These are phyloP conservation scores for Podospora conica DNA, from an alignment of 495 filamentous ascomycete genomes.

Conservation along the genomic window DNA sequence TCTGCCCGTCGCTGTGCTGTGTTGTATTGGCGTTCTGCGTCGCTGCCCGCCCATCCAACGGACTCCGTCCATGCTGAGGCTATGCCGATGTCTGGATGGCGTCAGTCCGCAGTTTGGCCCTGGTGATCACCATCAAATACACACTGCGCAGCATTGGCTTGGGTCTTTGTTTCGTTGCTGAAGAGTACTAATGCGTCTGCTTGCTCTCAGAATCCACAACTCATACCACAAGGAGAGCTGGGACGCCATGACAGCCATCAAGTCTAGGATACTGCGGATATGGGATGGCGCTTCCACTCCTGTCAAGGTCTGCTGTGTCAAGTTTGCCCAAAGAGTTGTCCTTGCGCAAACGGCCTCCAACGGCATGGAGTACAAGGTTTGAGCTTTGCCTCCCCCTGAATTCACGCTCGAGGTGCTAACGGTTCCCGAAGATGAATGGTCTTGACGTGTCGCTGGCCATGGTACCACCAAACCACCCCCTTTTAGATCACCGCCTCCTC, in stretches of 20 bases:
- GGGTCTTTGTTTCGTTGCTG: constrained; percentile 4
- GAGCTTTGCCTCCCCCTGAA: constrained; percentile 18
- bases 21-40: constrained; percentile 2
- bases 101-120: background rate
- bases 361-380: constrained; percentile 78
- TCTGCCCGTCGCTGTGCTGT: background rate
- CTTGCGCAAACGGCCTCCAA: constrained; percentile 82
- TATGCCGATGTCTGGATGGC: background rate
- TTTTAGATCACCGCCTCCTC: constrained; percentile 69
- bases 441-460: constrained; percentile 83
- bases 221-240: constrained; percentile 71
- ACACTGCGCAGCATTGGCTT: background rate
- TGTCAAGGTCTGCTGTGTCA: constrained; percentile 89
- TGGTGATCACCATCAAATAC: background rate
- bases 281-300: constrained; percentile 78
- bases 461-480: constrained; percentile 73
- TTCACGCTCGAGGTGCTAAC: constrained; percentile 22
- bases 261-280: constrained; percentile 75
- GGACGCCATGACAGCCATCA: constrained; percentile 84
- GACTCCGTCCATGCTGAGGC: background rate
- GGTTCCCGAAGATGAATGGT: constrained; percentile 59
- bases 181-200: constrained; percentile 10
- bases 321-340: constrained; percentile 90
- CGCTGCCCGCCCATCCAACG: background rate
- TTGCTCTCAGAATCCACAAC: constrained; percentile 64